These are phyloP conservation scores for Salix arbutifolia DNA, from an alignment of 345 rosid genomes.

Conservation along the genomic window DNA sequence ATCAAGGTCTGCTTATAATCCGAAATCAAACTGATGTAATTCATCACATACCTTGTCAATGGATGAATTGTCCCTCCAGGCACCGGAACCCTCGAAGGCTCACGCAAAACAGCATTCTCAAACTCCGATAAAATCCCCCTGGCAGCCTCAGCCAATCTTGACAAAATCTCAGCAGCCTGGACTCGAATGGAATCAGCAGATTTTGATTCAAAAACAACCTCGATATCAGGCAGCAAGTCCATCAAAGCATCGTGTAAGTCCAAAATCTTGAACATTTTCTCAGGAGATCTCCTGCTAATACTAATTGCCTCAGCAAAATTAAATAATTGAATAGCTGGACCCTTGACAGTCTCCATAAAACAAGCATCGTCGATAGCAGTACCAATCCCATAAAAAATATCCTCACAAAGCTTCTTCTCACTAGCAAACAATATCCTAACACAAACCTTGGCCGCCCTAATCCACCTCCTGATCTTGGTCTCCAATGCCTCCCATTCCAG, in stretches of 20 bases:
- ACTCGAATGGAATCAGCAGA: conserved; percentile 50
- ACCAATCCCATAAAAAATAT: conserved; percentile 67
- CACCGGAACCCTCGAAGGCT: conserved; percentile 68
- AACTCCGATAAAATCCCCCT: conserved; percentile 83
- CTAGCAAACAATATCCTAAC: conserved; percentile 76
- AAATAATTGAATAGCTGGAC: conserved; percentile 67
- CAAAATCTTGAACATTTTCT: conserved; percentile 85
- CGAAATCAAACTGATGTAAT: conserved; percentile 80
- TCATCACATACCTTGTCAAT: conserved; percentile 94
- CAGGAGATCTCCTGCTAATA: conserved; percentile 83
- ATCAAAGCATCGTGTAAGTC: conserved; percentile 75
- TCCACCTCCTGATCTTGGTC: conserved; percentile 86
- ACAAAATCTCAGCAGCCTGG: conserved; percentile 75
- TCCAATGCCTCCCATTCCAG: conserved; percentile 78
- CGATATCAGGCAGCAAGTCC: conserved; percentile 74
- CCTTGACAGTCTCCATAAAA: conserved; percentile 80
- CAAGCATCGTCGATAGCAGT: conserved; percentile 66
- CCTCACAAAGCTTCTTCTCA: conserved; percentile 78
- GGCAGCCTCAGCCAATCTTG: conserved; percentile 78
- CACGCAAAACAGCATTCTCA: conserved; percentile 70
- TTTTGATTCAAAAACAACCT: conserved; percentile 63
- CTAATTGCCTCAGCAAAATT: conserved; percentile 91
- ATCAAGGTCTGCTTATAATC: conserved; percentile 80
- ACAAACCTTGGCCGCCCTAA: conserved; percentile 76
- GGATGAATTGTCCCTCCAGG: conserved; percentile 97